Base-by-base conservation (phyloP, 495 filamentous ascomycete species). In the Xylaria scruposa region DNA sequence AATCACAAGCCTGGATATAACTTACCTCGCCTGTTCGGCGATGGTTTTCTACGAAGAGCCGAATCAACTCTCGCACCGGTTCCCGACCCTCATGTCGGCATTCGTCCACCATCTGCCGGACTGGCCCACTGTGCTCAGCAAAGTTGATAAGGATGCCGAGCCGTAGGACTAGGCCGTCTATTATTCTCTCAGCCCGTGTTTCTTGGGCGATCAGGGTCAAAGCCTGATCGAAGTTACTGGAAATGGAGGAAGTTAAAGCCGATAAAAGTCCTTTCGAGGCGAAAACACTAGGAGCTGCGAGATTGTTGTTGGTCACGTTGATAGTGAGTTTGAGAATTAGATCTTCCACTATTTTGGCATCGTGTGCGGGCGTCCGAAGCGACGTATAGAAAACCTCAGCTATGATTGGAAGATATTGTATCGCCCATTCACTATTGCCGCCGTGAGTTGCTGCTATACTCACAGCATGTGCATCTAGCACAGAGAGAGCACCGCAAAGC, bases 81-180 rank as follows among this genome's bases (percentile, higher is more conserved):
- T 83, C 72, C 33, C 72, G 74, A 13, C 44, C 64, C 19, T 78
- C 74, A 38, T 79, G 67, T 29, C 70, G 67, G 51, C 76, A 78
- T 53, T 79, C 76, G 42, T 76, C 68, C 36, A 79, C 70, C 33
- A 78, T 76, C 15, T 72, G 72, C 61, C 77, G 77, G 42, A 80
- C 82, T 59, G 85, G 76, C 26, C 75, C 72, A 44, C 79, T 75
- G 74, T 91, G 90, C 76, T 97, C 95, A 21, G 91, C 90, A 72
- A 98, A 86, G 77, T 99, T 99, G 76, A 96, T 97, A 78, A 97
- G 88, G 66, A 92, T 89, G 0, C 94, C 97, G 44, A 97, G 82
- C 56, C 91, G 87, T 68, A 98, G 84, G 62, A 97, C 90, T 24
- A 97, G 86, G 29, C 86, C 86, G 72, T 98, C 91, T 29, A 95